Evolutionary conservation across 495 filamentous ascomycete genomes (phyloP).

Genomic region (Cladorrhinum samala): DNA sequence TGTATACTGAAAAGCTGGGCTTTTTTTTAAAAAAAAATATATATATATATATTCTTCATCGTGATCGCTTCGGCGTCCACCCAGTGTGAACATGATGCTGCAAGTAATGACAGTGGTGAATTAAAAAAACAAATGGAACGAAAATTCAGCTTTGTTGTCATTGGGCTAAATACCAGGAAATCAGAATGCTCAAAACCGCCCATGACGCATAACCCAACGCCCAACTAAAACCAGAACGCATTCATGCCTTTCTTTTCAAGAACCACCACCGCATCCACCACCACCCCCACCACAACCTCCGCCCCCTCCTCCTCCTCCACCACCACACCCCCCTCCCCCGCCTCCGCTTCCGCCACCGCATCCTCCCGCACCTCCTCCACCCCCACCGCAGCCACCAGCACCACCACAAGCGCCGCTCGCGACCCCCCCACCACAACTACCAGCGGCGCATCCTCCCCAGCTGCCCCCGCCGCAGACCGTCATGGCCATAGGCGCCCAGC

Average conservation of each 20-base stretch:
- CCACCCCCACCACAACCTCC: constrained; percentile 1
- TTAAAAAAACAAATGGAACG: too few species aligned
- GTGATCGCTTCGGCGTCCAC: too few species aligned
- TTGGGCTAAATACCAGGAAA: too few species aligned
- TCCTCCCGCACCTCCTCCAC: constrained; percentile 50
- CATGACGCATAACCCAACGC: too few species aligned
- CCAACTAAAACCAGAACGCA: neutral
- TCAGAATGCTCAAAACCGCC: neutral
- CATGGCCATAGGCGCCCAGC: constrained; percentile 37
- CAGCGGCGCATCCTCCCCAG: constrained; percentile 14
- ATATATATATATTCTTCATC: too few species aligned
- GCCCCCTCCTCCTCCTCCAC: constrained; percentile 9
- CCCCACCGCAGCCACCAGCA: constrained; percentile 23
- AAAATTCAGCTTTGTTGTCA: too few species aligned
- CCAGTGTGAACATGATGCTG: too few species aligned
- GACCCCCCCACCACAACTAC: constrained; percentile 30
- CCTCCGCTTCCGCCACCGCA: constrained; percentile 42
- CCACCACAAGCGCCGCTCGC: constrained; percentile 31
- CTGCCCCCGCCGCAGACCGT: constrained; percentile 14
- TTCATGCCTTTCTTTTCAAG: neutral
- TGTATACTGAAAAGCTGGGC: too few species aligned
- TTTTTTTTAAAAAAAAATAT: too few species aligned
- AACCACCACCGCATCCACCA: constrained; percentile 5
- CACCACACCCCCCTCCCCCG: constrained; percentile 36
- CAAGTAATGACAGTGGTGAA: too few species aligned